Conservation (phyloP, 2,329 filamentous ascomycete species). For the Beauveria medogensis region DNA sequence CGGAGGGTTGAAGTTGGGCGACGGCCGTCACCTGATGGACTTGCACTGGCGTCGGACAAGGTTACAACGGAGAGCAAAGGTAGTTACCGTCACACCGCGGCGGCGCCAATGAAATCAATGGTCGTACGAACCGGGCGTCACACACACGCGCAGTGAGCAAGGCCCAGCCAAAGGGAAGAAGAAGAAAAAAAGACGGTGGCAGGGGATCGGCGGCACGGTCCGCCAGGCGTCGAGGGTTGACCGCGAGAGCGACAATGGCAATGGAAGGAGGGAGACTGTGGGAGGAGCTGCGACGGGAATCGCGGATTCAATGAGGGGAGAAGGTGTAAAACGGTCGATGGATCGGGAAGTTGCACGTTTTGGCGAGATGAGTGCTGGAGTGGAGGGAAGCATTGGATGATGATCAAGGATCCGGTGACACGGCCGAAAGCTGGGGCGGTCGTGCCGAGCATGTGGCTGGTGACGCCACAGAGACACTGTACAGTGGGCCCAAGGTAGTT, state of each 20-base stretch:
- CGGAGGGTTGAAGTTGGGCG: slow-evolving; percentile 1
- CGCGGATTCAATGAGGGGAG: neutral
- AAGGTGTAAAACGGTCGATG: neutral
- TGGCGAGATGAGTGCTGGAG: neutral
- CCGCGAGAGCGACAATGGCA: too few relatives aligned
- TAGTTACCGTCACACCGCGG: slow-evolving; percentile 1
- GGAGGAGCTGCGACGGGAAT: too few relatives aligned
- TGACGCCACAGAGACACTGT: neutral
- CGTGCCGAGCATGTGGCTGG: slow-evolving; percentile 6
- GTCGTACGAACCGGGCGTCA: neutral
- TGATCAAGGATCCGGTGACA: neutral
- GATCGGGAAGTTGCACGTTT: neutral
- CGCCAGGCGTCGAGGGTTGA: neutral
- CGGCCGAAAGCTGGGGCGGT: slow-evolving; percentile 1
- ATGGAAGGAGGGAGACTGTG: too few relatives aligned
- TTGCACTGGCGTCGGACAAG: neutral
- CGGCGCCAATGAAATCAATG: neutral
- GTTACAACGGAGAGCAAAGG: neutral
- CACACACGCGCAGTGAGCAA: neutral
- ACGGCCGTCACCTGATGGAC: slow-evolving; percentile 4
- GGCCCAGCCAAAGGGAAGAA: neutral
- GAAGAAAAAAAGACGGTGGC: neutral
- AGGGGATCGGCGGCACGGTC: slow-evolving; percentile 1
- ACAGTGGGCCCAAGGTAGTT: too few relatives aligned
- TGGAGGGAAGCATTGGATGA: neutral